These are phyloP conservation scores for Russula sp. DNA, from an alignment of 768 basidiomycete genomes.

Conservation along the genomic window DNA sequence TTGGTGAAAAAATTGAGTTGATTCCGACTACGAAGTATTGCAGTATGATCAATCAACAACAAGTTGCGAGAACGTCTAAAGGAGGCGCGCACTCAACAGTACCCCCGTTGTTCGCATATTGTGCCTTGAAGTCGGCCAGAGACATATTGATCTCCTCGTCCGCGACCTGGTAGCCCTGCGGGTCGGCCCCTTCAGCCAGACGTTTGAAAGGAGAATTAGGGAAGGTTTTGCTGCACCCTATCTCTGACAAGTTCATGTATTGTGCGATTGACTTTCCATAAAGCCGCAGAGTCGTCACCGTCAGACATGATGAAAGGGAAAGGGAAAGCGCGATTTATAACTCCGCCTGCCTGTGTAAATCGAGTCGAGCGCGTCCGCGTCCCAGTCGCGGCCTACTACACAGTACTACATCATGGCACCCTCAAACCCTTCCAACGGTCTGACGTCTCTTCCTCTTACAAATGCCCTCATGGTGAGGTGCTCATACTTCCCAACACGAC, in stretches of 20 bases:
- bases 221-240: conserved; percentile 52
- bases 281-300: conserved; percentile 72
- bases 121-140: conserved; percentile 65
- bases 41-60: background rate
- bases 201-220: conserved; percentile 12
- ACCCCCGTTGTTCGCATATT: conserved; percentile 68
- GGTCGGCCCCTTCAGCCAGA: conserved; percentile 28
- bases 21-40: conserved; percentile 54
- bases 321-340: conserved; percentile 39
- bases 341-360: conserved; percentile 38
- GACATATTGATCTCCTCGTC: conserved; percentile 93
- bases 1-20: conserved; percentile 90
- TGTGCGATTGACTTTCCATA: conserved; percentile 96
- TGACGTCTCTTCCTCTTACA: conserved; percentile 25
- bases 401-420: conserved; percentile 17
- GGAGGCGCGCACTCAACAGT: conserved; percentile 70
- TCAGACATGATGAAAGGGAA: conserved; percentile 49
- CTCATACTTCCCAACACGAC: background rate
- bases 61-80: background rate
- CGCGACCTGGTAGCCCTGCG: conserved; percentile 86
- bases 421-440: conserved; percentile 7
- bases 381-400: background rate
- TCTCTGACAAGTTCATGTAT: conserved; percentile 95
- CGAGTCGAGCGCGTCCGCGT: background rate
- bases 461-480: conserved; percentile 31